Conservation (phyloP, 345 rosid species). For the Eucalyptus grandis region DNA sequence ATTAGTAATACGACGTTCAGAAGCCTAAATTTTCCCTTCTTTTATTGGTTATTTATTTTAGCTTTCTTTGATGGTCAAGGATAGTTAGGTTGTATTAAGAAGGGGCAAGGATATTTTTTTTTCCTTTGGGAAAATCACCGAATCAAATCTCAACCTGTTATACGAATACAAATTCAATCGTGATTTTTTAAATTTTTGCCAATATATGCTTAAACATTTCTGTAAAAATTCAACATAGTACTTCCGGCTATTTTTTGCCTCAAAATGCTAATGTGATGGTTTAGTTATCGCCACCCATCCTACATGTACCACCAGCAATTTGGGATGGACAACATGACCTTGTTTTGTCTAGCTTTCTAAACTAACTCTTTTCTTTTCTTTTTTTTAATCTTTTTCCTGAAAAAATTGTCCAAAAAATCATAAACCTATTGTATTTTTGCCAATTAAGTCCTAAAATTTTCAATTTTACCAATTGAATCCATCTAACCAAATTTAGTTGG, state of each 20-base stretch:
- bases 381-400: accelerated
- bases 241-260: background rate
- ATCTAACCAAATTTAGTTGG: accelerated
- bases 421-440: accelerated
- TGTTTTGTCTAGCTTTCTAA: background rate
- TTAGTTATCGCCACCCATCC: accelerated
- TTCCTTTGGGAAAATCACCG: accelerated
- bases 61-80: background rate
- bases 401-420: accelerated
- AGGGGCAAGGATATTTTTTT: background rate
- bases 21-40: background rate
- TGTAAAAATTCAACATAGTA: no score
- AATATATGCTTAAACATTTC: no score
- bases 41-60: background rate
- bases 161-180: no score
- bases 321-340: background rate
- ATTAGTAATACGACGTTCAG: background rate
- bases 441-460: accelerated
- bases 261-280: background rate
- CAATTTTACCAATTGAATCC: accelerated
- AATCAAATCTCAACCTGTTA: background rate
- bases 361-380: no score
- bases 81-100: background rate
- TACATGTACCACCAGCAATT: background rate
- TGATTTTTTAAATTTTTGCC: no score